phyloP scores from a whole-genome alignment of 2,329 filamentous ascomycete genomes.

The Arthrocladium fulminans region DNA sequence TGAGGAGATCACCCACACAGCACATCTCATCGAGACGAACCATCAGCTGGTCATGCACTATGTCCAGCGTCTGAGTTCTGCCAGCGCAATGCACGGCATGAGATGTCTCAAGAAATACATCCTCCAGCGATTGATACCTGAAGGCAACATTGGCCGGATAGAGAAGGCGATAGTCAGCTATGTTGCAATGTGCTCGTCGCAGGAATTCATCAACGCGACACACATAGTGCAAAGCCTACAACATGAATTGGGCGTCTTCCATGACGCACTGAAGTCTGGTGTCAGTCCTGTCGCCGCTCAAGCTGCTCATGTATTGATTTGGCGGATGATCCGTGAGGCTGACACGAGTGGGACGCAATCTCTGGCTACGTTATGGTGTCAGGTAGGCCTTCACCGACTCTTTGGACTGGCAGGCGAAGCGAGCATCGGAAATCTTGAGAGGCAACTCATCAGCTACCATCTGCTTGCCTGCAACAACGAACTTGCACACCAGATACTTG shows the following conservation, averaged over 20 bases:
- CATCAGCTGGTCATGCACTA: constrained; percentile 60
- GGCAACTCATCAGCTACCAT: constrained; percentile 66
- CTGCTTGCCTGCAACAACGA: constrained; percentile 50
- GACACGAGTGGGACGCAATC: neutral
- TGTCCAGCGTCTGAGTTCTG: constrained; percentile 47
- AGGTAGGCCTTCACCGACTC: constrained; percentile 54
- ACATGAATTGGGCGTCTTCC: constrained; percentile 30
- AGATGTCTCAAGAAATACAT: constrained; percentile 56
- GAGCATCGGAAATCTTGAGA: constrained; percentile 60
- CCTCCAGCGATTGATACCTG: constrained; percentile 43
- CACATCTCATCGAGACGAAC: constrained; percentile 53
- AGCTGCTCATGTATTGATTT: constrained; percentile 50
- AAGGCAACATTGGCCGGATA: constrained; percentile 50
- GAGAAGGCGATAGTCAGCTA: constrained; percentile 61
- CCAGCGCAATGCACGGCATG: constrained; percentile 28
- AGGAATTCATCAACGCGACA: neutral
- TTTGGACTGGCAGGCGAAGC: constrained; percentile 57
- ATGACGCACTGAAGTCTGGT: constrained; percentile 35
- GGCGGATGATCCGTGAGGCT: constrained; percentile 46
- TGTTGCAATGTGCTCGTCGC: constrained; percentile 50
- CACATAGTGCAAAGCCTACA: neutral
- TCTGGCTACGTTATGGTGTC: constrained; percentile 56
- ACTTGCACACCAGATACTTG: constrained; percentile 47
- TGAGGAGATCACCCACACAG: constrained; percentile 48
- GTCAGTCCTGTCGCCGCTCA: constrained; percentile 46